Conservation (phyloP, 345 rosid genomes). For the Dipteronia dyeriana region DNA sequence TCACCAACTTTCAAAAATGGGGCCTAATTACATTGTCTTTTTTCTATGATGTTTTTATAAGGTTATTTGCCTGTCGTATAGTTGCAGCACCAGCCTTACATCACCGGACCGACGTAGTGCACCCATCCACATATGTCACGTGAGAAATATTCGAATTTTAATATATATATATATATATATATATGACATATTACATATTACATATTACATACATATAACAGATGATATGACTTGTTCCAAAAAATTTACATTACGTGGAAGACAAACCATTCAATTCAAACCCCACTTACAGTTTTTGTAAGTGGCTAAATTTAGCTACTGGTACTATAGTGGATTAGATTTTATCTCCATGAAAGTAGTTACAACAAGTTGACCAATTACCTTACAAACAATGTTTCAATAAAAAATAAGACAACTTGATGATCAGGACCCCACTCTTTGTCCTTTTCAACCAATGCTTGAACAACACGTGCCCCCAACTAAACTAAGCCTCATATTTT, state of each 20-base stretch:
- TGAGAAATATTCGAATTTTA: no score
- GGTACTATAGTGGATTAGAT: neutral
- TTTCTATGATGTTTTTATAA: neutral
- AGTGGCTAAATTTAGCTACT: conserved; percentile 8
- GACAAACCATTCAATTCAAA: neutral
- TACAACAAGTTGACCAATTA: conserved; percentile 13
- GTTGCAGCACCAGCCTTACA: neutral
- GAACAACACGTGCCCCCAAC: neutral
- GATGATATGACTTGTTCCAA: no score
- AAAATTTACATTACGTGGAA: no score
- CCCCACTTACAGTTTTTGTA: neutral
- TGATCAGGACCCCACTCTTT: neutral
- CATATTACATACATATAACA: no score
- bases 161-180: no score
- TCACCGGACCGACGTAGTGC: no score
- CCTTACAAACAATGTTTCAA: neutral
- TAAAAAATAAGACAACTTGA: neutral
- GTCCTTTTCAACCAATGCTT: neutral
- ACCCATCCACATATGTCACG: no score
- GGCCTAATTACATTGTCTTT: no score
- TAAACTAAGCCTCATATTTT: neutral
- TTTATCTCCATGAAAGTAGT: conserved; percentile 8
- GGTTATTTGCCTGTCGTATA: neutral
- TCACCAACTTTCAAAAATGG: no score
- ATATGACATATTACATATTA: no score